Conservation (phyloP, 768 basidiomycete species). For the Pleurotus giganteus region DNA sequence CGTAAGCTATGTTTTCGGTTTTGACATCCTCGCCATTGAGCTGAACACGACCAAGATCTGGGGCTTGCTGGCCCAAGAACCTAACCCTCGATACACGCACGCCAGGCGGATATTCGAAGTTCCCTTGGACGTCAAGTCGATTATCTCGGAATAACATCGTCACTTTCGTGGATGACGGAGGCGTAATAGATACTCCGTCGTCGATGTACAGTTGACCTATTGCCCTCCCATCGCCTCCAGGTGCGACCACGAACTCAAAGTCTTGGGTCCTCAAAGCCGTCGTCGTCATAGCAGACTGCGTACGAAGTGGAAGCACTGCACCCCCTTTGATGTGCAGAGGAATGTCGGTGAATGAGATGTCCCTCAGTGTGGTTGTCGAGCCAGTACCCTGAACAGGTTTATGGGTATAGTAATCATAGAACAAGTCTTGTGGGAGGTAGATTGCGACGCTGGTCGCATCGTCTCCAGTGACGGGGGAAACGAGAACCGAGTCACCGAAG, state of each 20-base stretch:
- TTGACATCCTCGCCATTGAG: no score
- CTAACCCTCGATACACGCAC: no score
- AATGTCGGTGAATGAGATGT: conserved; percentile 55
- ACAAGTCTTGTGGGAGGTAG: conserved; percentile 63
- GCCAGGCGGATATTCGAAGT: no score
- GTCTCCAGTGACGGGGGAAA: conserved; percentile 66
- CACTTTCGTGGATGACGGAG: conserved; percentile 28
- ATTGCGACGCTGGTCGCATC: conserved; percentile 54
- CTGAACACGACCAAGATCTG: no score
- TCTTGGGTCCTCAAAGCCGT: conserved; percentile 47
- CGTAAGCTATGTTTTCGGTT: no score
- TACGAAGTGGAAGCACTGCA: conserved; percentile 55
- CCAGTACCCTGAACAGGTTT: conserved; percentile 48
- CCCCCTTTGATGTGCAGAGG: conserved; percentile 65
- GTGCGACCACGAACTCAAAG: conserved; percentile 66
- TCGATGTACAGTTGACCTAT: conserved; percentile 58
- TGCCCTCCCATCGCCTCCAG: conserved; percentile 49
- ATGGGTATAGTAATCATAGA: conserved; percentile 61
- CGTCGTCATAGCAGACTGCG: conserved; percentile 58
- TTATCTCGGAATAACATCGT: conserved; percentile 29
- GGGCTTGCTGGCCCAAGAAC: no score
- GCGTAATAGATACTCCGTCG: conserved; percentile 54
- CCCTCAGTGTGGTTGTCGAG: conserved; percentile 36
- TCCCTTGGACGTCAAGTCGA: no score
- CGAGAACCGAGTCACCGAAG: conserved; percentile 64